These are phyloP conservation scores for Hericium coralloides DNA, from an alignment of 768 basidiomycete species.

Conservation along the genomic window DNA sequence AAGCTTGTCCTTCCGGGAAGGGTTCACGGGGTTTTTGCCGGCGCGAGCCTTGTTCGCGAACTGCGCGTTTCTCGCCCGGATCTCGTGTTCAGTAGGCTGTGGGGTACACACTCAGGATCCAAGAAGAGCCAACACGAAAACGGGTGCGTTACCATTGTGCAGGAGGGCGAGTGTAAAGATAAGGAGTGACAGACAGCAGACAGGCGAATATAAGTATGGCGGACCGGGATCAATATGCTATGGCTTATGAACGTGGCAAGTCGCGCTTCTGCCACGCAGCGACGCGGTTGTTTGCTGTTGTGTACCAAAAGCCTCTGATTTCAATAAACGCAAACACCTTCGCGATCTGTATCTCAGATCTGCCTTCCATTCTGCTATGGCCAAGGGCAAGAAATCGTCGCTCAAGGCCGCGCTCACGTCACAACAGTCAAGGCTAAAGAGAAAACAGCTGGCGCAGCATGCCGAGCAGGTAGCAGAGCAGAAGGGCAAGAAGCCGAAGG, in stretches of 20 bases:
- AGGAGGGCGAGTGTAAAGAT: neutral
- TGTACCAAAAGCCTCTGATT: conserved; percentile 2
- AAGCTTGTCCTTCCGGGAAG: conserved; percentile 62
- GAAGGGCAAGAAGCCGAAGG: conserved; percentile 19
- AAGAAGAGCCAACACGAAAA: neutral
- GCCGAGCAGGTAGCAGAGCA: conserved; percentile 46
- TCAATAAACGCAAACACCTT: neutral
- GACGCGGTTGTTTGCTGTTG: conserved; percentile 8
- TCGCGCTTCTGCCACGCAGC: conserved; percentile 2
- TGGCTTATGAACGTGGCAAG: conserved; percentile 2
- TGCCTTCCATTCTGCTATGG: conserved; percentile 4
- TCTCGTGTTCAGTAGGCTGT: conserved; percentile 55
- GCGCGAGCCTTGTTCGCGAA: conserved; percentile 65
- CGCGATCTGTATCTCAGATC: neutral
- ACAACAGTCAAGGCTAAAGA: conserved; percentile 57
- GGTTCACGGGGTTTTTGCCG: conserved; percentile 70
- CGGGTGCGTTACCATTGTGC: neutral
- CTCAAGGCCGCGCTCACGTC: conserved; percentile 63
- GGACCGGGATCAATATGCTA: neutral
- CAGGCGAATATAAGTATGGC: neutral
- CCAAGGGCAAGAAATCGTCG: conserved; percentile 30
- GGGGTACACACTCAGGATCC: neutral
- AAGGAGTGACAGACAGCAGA: conserved; percentile 1
- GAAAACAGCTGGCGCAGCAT: conserved; percentile 43
- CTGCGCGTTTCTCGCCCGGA: conserved; percentile 72